phyloP scores from a whole-genome alignment of 805 yeast species.

The Metschnikowia drakensbergensis region DNA sequence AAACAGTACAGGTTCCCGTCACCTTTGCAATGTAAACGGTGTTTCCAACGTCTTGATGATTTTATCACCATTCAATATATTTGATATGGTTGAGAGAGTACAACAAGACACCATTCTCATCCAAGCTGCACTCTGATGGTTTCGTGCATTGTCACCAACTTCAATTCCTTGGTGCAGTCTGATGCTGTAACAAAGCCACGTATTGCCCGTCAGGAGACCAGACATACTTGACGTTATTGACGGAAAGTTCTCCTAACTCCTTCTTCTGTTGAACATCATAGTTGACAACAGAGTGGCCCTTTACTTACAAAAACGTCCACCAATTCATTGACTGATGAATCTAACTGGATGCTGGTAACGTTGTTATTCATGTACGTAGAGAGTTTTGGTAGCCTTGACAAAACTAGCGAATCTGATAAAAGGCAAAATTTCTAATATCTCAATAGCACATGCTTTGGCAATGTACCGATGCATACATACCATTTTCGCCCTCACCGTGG shows the following conservation, averaged over 20 bases:
- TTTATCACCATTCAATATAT: slow-evolving; percentile 94
- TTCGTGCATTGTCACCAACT: slow-evolving; percentile 83
- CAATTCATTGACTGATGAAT: slow-evolving; percentile 68
- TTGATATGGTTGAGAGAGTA: slow-evolving; percentile 95
- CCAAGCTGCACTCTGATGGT: slow-evolving; percentile 97
- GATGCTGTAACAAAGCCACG: slow-evolving; percentile 83
- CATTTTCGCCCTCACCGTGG: slow-evolving; percentile 65
- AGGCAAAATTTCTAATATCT: slow-evolving; percentile 83
- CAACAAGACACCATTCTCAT: slow-evolving; percentile 83
- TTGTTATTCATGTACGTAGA: slow-evolving; percentile 80
- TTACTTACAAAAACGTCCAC: slow-evolving; percentile 79
- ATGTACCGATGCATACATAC: slow-evolving; percentile 64
- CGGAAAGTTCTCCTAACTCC: slow-evolving; percentile 62
- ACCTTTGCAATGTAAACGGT: slow-evolving; percentile 80
- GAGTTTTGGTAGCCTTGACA: slow-evolving; percentile 55
- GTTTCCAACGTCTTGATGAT: slow-evolving; percentile 86
- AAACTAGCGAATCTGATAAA: slow-evolving; percentile 89
- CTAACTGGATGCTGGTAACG: slow-evolving; percentile 71
- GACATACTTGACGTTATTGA: slow-evolving; percentile 80
- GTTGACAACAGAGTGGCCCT: slow-evolving; percentile 66
- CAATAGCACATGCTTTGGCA: slow-evolving; percentile 92
- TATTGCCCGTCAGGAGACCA: slow-evolving; percentile 89
- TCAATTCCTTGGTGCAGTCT: slow-evolving; percentile 79
- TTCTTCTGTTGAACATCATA: slow-evolving; percentile 93
- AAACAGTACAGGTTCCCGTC: slow-evolving; percentile 70